A percentile compares a stretch with the other conserved stretches of the same genome.
These are phyloP conservation scores for Mucor mucedo DNA, from an alignment of 371 early-diverging fungal species.

Conservation along the genomic window DNA sequence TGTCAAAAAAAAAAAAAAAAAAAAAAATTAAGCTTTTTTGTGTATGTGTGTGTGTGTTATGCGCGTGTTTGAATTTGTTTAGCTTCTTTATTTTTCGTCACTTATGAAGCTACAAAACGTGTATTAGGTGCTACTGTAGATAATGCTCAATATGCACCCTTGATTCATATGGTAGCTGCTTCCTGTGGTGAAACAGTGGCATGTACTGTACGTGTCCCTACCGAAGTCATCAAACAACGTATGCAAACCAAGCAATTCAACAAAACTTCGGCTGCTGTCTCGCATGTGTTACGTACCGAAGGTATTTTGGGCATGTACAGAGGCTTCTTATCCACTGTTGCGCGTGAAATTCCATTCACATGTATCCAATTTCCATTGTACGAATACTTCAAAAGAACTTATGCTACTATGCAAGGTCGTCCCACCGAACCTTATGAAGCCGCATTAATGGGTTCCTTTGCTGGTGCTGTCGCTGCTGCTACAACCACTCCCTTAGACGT, in stretches of 20 bases:
- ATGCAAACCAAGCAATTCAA: conserved; percentile 89
- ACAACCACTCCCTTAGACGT: conserved; percentile 95
- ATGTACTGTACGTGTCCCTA: conserved; percentile 93
- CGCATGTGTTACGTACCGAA: conserved; percentile 67
- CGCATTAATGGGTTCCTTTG: conserved; percentile 84
- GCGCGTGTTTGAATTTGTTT: background rate
- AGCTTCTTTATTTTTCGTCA: conserved; percentile 93
- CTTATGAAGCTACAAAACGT: conserved; percentile 85
- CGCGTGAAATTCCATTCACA: conserved; percentile 92
- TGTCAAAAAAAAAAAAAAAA: background rate
- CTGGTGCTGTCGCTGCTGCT: conserved; percentile 92
- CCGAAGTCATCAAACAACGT: conserved; percentile 94
- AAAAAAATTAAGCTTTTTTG: background rate
- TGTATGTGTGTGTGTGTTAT: too few species aligned
- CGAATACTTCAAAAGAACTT: conserved; percentile 81
- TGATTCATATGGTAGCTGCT: conserved; percentile 89
- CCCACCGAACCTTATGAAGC: conserved; percentile 80
- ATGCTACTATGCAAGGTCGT: conserved; percentile 51
- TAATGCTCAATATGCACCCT: conserved; percentile 58
- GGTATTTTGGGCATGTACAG: conserved; percentile 90
- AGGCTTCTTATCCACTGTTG: conserved; percentile 90
- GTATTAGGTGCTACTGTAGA: conserved; percentile 39
- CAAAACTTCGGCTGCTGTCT: conserved; percentile 64
- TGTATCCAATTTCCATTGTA: conserved; percentile 97
- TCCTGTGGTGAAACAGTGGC: conserved; percentile 94